These are phyloP conservation scores for Cladorrhinum sp. DNA, from an alignment of 2,329 filamentous ascomycete genomes.

Conservation along the genomic window DNA sequence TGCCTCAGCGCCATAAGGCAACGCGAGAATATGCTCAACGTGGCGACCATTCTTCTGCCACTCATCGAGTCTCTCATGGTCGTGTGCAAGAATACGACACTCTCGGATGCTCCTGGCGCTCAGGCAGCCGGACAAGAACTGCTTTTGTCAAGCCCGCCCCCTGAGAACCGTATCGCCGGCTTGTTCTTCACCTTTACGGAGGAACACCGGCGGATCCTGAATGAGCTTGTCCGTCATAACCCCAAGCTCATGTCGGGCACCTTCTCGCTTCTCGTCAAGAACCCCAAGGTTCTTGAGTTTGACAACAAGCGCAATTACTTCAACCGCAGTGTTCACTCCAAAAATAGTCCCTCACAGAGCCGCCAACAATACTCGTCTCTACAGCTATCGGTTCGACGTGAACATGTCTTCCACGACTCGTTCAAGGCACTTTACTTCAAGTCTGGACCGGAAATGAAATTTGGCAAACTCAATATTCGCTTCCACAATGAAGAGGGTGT, in stretches of 20 bases:
- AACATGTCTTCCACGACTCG: constrained; percentile 96
- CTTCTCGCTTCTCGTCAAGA: constrained; percentile 93
- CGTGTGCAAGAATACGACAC: constrained; percentile 94
- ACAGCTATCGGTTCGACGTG: constrained; percentile 84
- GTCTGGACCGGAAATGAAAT: constrained; percentile 94
- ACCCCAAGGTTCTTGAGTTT: constrained; percentile 97
- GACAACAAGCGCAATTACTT: constrained; percentile 99
- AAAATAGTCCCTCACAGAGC: constrained; percentile 63
- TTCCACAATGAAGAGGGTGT: constrained; percentile 98
- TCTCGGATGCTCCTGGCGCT: constrained; percentile 59
- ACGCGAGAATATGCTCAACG: constrained; percentile 92
- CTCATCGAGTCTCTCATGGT: constrained; percentile 98
- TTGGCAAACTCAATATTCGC: constrained; percentile 94
- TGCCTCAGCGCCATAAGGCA: constrained; percentile 85
- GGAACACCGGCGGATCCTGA: constrained; percentile 94
- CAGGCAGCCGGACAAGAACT: constrained; percentile 61
- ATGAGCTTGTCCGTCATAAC: constrained; percentile 94
- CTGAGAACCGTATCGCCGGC: constrained; percentile 78
- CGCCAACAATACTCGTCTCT: constrained; percentile 69
- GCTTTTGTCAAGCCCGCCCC: constrained; percentile 69
- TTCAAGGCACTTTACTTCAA: constrained; percentile 99
- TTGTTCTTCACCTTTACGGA: constrained; percentile 98
- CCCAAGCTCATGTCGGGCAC: constrained; percentile 98
- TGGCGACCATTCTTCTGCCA: constrained; percentile 90
- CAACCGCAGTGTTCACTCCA: constrained; percentile 80